Conservation (phyloP, 116 monocot species). For the Iris pallida region DNA sequence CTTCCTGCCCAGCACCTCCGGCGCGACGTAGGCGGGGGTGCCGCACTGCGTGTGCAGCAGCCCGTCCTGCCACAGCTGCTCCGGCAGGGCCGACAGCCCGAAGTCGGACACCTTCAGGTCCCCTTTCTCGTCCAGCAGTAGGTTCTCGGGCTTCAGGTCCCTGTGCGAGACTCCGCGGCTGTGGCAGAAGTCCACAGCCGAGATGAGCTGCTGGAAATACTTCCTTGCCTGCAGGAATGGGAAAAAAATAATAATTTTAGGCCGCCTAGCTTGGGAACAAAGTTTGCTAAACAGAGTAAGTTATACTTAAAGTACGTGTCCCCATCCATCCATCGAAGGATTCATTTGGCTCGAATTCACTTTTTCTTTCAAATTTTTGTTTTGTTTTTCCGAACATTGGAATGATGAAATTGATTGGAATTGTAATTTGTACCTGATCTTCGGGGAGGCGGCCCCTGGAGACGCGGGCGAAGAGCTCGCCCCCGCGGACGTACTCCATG, state of each 20-base stretch:
- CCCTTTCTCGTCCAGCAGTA: conserved; percentile 44
- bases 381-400: too few relatives aligned
- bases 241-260: too few relatives aligned
- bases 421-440: too few relatives aligned
- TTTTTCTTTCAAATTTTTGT: too few relatives aligned
- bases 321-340: too few relatives aligned
- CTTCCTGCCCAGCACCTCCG: conserved; percentile 36
- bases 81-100: conserved; percentile 52
- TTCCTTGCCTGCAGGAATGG: conserved; percentile 21
- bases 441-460: conserved; percentile 37
- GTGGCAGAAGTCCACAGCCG: conserved; percentile 54
- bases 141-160: conserved; percentile 61
- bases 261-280: too few relatives aligned
- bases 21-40: conserved; percentile 58
- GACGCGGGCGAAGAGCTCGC: conserved; percentile 51
- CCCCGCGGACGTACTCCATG: conserved; percentile 49
- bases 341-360: too few relatives aligned
- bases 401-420: too few relatives aligned
- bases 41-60: conserved; percentile 59
- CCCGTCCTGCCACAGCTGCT: conserved; percentile 41
- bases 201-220: conserved; percentile 54
- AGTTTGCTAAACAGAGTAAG: too few relatives aligned
- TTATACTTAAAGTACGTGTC: too few relatives aligned
- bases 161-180: conserved; percentile 52
- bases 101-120: conserved; percentile 59